Evolutionary conservation across 2,329 filamentous ascomycete genomes (phyloP), one percentile per base, ranked within the genome.

Genomic region (Hortaea werneckii): DNA sequence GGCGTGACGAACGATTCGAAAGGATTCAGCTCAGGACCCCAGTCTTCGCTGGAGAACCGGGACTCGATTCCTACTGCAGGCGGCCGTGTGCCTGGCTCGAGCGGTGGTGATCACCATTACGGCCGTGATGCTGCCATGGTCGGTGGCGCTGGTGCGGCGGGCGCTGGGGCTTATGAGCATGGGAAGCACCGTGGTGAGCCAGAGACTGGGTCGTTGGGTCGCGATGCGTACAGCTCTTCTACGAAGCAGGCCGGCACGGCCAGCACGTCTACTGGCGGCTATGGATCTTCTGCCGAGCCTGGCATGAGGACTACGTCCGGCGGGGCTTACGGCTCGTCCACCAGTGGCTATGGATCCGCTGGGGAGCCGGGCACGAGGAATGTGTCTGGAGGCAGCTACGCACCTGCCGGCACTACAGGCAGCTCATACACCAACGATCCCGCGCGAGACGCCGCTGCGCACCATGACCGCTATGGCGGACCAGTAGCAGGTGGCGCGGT

Each of bases 61-160:
- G 41, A 43, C n/a, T 52, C 56, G n/a, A 57, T 60, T 26, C 58
- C 58, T 10, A 57, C 52, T 27, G 58, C 58, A 27, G 58, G 58
- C 27, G 57, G 56, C 11, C 54, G 37, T 49, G 48, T 5, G 57
- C 54, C 26, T 48, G 46, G 28, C 5, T 44, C 54, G 10, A 53
- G 54, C 29, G 27, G 32, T 30, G 13, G 41, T 5, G 37, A 52
- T 20, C 57, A 53, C 37, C 55, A 58, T 30, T 49, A 54, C 26
- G 55, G 54, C 8, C 58, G 57, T 26, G 57, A 62, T 45, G 55
- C 57, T 12, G 60, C 59, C 8, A 7, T 58, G 3, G 58, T 43
- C 35, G 58, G 53, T n/a, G n/a, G n/a, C n/a, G n/a, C n/a, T n/a
- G n/a, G n/a, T n/a, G n/a, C n/a, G n/a, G n/a, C n/a, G 6, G 50